These are phyloP conservation scores for Ophiocordyceps polyrhachis-furcata DNA, from an alignment of 2,329 filamentous ascomycete species.

Conservation along the genomic window DNA sequence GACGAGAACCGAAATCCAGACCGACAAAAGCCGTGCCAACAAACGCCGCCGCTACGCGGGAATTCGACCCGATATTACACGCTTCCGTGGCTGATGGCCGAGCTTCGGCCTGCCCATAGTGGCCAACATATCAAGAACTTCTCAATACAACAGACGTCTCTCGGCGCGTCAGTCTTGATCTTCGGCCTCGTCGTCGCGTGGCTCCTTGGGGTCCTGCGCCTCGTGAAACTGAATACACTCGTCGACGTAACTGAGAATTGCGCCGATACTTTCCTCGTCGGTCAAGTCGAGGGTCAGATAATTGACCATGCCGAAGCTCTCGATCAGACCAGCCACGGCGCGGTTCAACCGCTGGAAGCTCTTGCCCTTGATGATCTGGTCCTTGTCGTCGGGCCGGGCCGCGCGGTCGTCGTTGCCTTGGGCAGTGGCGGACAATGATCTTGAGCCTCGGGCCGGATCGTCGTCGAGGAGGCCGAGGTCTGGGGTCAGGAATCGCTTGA, in stretches of 20 bases:
- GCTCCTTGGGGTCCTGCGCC: slow-evolving; percentile 77
- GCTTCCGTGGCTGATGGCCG: too few species aligned
- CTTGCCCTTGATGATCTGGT: slow-evolving; percentile 58
- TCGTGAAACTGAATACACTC: slow-evolving; percentile 89
- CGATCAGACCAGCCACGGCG: slow-evolving; percentile 79
- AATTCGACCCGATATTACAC: background rate
- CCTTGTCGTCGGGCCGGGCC: slow-evolving; percentile 43
- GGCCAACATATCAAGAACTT: too few species aligned
- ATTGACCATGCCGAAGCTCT: slow-evolving; percentile 96
- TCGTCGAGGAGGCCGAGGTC: slow-evolving; percentile 70
- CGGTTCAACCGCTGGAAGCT: slow-evolving; percentile 71
- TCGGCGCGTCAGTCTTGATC: slow-evolving; percentile 17
- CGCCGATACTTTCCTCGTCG: slow-evolving; percentile 77
- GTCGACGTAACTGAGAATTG: slow-evolving; percentile 78
- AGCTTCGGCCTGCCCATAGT: too few species aligned
- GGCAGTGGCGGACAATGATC: slow-evolving; percentile 14
- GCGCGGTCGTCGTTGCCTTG: slow-evolving; percentile 32
- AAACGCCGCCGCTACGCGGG: slow-evolving; percentile 25
- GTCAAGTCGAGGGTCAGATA: slow-evolving; percentile 81
- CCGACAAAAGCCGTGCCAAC: slow-evolving; percentile 1
- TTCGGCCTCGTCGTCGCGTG: slow-evolving; percentile 36
- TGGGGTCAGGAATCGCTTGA: slow-evolving; percentile 80
- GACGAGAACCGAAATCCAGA: background rate
- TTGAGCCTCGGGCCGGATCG: slow-evolving; percentile 39
- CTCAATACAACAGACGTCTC: too few species aligned